A percentile compares a stretch with the other conserved stretches of the same genome.
phyloP scores from a whole-genome alignment of 345 rosid genomes.

The Anacardium occidentale region DNA sequence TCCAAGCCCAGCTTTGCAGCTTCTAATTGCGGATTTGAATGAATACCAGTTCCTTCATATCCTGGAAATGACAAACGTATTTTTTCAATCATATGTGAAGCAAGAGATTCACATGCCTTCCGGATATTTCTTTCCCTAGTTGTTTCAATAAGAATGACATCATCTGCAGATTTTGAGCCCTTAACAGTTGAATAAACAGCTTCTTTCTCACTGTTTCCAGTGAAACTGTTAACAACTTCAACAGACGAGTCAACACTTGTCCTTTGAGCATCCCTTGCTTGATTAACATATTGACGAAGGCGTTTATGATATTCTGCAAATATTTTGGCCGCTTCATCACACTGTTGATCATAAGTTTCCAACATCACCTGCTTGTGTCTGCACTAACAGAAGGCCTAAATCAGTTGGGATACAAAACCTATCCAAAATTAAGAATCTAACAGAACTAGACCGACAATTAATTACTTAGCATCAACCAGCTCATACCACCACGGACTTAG shows the following conservation, averaged over 20 bases:
- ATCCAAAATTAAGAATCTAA: not conserved
- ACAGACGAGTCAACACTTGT: slow-evolving; percentile 50
- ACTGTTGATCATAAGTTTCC: slow-evolving; percentile 87
- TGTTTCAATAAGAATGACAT: slow-evolving; percentile 85
- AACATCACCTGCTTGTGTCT: slow-evolving; percentile 86
- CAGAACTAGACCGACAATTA: not conserved
- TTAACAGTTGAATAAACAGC: slow-evolving; percentile 88
- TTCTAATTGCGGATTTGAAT: slow-evolving; percentile 68
- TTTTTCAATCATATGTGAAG: slow-evolving; percentile 61
- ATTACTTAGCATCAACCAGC: not conserved
- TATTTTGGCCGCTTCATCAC: slow-evolving; percentile 88
- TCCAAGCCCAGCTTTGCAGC: slow-evolving; percentile 77
- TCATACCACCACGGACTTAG: not conserved
- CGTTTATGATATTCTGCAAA: slow-evolving; percentile 88
- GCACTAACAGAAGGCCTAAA: slow-evolving; percentile 20
- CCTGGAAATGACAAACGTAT: slow-evolving; percentile 79
- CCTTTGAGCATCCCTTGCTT: slow-evolving; percentile 82
- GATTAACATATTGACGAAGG: slow-evolving; percentile 66
- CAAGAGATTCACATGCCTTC: slow-evolving; percentile 85
- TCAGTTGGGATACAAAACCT: not conserved
- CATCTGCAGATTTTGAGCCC: slow-evolving; percentile 73
- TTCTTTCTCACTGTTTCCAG: slow-evolving; percentile 58
- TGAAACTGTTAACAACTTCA: slow-evolving; percentile 52
- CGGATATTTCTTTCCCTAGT: slow-evolving; percentile 67
- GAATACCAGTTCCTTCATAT: slow-evolving; percentile 87